Percentiles rank a stretch among this genome's conserved stretches.
Conservation (phyloP, 306 rosid species). For the Gleditsia sinensis region DNA sequence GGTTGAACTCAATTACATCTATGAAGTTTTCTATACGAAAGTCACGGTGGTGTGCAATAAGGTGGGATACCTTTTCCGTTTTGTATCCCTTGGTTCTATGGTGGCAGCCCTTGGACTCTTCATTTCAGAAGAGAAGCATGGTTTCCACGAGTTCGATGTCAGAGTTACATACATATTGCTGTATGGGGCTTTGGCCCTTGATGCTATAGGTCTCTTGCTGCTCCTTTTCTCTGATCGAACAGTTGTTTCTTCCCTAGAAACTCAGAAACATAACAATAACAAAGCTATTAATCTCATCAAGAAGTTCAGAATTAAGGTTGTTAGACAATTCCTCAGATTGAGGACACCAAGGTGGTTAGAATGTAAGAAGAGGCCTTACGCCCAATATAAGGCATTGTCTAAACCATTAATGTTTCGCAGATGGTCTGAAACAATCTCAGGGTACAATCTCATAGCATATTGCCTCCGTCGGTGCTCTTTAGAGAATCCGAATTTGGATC, state of each 20-base stretch:
- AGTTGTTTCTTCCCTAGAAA: not conserved
- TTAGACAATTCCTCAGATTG: not conserved
- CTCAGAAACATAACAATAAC: not conserved
- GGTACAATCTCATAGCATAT: slow-evolving; percentile 38
- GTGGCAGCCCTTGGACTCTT: slow-evolving; percentile 32
- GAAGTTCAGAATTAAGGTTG: too few species aligned
- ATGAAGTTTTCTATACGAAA: slow-evolving; percentile 54
- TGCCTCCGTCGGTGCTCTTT: slow-evolving; percentile 28
- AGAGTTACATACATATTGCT: slow-evolving; percentile 43
- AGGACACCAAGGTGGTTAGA: slow-evolving; percentile 19
- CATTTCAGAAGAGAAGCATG: slow-evolving; percentile 21
- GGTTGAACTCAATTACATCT: slow-evolving; percentile 53
- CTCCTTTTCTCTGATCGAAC: slow-evolving; percentile 49
- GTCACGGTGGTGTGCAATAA: not conserved
- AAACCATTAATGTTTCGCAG: slow-evolving; percentile 31
- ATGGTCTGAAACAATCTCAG: slow-evolving; percentile 47
- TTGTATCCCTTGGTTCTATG: slow-evolving; percentile 20
- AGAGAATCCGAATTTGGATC: not conserved
- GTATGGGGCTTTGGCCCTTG: slow-evolving; percentile 50
- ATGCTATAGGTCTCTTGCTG: slow-evolving; percentile 32
- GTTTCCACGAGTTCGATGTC: slow-evolving; percentile 31
- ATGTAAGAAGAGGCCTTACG: not conserved
- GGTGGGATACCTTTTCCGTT: slow-evolving; percentile 6
- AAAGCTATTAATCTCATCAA: not conserved
- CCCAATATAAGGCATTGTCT: not conserved